phyloP scores from a whole-genome alignment of 495 filamentous ascomycete species.

The Sordaria brevicollis region DNA sequence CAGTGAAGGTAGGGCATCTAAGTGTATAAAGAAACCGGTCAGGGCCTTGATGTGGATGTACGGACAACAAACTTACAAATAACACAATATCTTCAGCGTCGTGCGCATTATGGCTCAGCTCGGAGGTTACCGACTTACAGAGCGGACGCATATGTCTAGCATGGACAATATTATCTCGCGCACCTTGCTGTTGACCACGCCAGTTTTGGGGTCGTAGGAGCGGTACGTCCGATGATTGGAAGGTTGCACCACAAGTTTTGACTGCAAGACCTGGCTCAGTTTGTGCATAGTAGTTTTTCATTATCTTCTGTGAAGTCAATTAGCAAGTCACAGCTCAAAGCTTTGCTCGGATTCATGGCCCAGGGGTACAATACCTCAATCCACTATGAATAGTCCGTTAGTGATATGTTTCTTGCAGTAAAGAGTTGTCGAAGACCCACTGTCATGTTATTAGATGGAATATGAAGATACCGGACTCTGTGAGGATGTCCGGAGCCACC shows the following conservation, averaged over 20 bases:
- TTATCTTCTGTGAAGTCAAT: conserved; percentile 4
- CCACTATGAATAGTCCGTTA: not conserved
- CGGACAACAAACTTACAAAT: not conserved
- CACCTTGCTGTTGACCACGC: conserved; percentile 19
- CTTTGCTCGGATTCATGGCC: not conserved
- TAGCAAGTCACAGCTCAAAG: not conserved
- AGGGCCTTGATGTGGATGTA: not conserved
- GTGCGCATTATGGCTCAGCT: not conserved
- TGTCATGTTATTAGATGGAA: conserved; percentile 13
- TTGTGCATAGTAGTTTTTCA: conserved; percentile 11
- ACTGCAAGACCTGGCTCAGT: not conserved
- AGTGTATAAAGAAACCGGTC: too few relatives aligned
- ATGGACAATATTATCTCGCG: conserved; percentile 17
- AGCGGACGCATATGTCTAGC: conserved; percentile 28
- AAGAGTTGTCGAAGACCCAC: not conserved
- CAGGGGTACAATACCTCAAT: conserved; percentile 13
- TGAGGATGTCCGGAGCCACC: not conserved
- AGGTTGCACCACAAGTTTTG: not conserved
- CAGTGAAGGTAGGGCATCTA: conserved; percentile 63
- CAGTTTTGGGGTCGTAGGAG: conserved; percentile 21
- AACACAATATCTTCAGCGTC: not conserved
- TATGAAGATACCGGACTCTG: conserved; percentile 8
- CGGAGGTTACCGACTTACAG: conserved; percentile 19
- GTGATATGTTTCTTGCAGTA: not conserved
- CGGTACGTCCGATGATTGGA: not conserved